phyloP scores from a whole-genome alignment of 306 rosid genomes.

The Pueraria montana region DNA sequence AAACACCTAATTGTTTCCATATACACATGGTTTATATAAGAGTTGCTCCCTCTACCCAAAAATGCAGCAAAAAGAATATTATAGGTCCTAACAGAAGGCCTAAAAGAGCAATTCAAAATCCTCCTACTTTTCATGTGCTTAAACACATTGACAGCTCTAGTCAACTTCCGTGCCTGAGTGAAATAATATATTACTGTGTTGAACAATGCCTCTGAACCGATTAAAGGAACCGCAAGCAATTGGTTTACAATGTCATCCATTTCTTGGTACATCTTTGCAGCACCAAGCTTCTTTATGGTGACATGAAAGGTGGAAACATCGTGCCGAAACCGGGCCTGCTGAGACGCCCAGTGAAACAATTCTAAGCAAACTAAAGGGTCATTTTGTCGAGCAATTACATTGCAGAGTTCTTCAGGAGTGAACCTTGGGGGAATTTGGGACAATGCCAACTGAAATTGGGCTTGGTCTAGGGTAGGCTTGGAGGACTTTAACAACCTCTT shows the following conservation, averaged over 20 bases:
- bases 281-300: constrained; percentile 87
- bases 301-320: constrained; percentile 69
- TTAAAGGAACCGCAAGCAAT: constrained; percentile 69
- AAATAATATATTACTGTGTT: constrained; percentile 81
- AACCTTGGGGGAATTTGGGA: constrained; percentile 89
- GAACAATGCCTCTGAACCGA: constrained; percentile 80
- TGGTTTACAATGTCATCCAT: constrained; percentile 91
- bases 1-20: constrained; percentile 80
- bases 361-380: constrained; percentile 83
- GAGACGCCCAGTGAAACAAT: constrained; percentile 87
- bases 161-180: constrained; percentile 82
- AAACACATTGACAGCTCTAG: constrained; percentile 78
- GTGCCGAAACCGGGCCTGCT: constrained; percentile 77
- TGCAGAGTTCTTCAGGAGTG: constrained; percentile 73
- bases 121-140: constrained; percentile 76
- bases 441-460: constrained; percentile 67
- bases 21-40: constrained; percentile 81
- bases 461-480: constrained; percentile 64
- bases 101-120: constrained; percentile 62
- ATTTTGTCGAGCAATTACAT: constrained; percentile 64
- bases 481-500: constrained; percentile 59
- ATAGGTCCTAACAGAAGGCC: constrained; percentile 91
- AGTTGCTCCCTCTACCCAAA: constrained; percentile 79
- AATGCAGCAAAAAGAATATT: constrained; percentile 81
- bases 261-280: constrained; percentile 79